Percentiles rank a stretch among this genome's conserved stretches.
Conservation (phyloP, 352 stramenopile species). For the Pythium biforme region DNA sequence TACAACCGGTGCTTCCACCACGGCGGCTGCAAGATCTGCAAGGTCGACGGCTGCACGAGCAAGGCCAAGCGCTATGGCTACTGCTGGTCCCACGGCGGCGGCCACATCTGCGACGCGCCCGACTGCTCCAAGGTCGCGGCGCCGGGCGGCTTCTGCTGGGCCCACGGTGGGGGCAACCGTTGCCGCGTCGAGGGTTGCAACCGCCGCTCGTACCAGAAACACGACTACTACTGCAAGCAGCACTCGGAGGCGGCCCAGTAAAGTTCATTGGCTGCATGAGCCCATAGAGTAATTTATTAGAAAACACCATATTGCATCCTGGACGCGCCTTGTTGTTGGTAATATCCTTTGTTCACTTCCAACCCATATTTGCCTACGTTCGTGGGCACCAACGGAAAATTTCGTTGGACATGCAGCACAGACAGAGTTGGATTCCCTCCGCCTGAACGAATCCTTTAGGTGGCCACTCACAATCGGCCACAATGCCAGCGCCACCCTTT, state of each 20-base stretch:
- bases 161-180: conserved; percentile 70
- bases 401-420: background rate
- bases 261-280: background rate
- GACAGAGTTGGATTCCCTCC: background rate
- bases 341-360: too few species aligned
- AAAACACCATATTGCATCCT: too few species aligned
- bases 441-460: conserved; percentile 6
- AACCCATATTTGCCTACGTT: background rate
- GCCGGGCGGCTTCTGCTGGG: conserved; percentile 71
- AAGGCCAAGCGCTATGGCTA: conserved; percentile 82
- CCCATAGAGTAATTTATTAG: conserved; percentile 29
- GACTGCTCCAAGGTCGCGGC: conserved; percentile 66
- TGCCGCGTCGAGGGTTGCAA: conserved; percentile 63
- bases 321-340: too few species aligned
- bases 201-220: conserved; percentile 75
- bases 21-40: conserved; percentile 66
- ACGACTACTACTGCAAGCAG: conserved; percentile 73
- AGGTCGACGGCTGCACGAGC: conserved; percentile 54
- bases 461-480: too few species aligned
- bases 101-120: conserved; percentile 56
- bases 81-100: conserved; percentile 82
- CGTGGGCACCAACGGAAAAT: background rate
- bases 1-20: conserved; percentile 80
- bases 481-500: too few species aligned
- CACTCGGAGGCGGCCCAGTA: conserved; percentile 31